A percentile compares a stretch with the other conserved stretches of the same genome.
phyloP scores from a whole-genome alignment of 2,329 filamentous ascomycete species.

The Beauveria brongniartii region DNA sequence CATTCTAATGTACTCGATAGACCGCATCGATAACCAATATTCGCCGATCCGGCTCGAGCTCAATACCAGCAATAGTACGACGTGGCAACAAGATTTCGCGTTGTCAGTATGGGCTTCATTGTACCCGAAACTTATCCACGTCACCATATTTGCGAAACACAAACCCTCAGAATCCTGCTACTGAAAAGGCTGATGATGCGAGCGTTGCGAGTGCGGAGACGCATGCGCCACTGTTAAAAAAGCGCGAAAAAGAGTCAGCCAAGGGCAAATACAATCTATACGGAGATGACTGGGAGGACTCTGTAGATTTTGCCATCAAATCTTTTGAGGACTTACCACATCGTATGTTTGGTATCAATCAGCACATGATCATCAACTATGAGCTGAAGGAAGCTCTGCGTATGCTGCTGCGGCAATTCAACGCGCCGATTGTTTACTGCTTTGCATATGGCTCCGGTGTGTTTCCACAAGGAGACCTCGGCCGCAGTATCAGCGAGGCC shows the following conservation, averaged over 20 bases:
- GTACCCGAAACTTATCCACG: neutral
- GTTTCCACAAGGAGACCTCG: conserved; percentile 65
- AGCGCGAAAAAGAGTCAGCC: conserved; percentile 19
- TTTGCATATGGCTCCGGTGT: conserved; percentile 97
- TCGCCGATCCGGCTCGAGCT: neutral
- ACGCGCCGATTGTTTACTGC: conserved; percentile 88
- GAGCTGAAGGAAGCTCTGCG: conserved; percentile 90
- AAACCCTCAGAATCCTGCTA: neutral
- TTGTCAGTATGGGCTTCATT: neutral
- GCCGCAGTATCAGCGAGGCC: conserved; percentile 45
- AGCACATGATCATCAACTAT: conserved; percentile 91
- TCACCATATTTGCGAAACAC: neutral
- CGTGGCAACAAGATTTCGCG: neutral
- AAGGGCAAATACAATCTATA: conserved; percentile 28
- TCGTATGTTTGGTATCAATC: conserved; percentile 77
- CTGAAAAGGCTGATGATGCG: neutral
- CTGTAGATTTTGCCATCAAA: conserved; percentile 32
- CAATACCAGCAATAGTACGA: neutral
- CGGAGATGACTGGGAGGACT: conserved; percentile 36
- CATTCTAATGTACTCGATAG: neutral
- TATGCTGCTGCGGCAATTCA: conserved; percentile 82
- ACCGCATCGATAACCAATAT: neutral
- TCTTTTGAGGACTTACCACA: conserved; percentile 38
- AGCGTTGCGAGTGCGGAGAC: neutral
- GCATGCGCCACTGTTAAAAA: neutral